Conservation (phyloP, 495 filamentous ascomycete species). For the Hypoxylon lienhwacheense region DNA sequence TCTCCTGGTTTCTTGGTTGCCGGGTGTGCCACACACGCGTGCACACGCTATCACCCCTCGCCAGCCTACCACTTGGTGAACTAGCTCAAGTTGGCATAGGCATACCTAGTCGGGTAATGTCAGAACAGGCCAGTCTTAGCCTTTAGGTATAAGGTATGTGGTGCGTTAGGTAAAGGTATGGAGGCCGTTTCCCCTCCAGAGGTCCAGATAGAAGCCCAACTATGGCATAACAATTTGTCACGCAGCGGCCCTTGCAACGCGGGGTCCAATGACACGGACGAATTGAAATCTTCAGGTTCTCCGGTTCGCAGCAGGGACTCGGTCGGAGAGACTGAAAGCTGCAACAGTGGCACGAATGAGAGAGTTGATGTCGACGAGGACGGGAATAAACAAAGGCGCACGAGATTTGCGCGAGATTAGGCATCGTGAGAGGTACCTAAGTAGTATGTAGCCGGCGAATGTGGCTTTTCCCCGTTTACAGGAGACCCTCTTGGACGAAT, state of each 20-base stretch:
- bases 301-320: conserved; percentile 14
- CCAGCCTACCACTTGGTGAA: conserved; percentile 16
- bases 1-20: not conserved
- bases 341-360: conserved; percentile 23
- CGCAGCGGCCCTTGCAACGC: conserved; percentile 27
- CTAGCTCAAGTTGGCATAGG: conserved; percentile 19
- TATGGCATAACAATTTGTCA: conserved; percentile 31
- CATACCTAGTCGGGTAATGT: conserved; percentile 12
- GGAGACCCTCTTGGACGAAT: conserved; percentile 17
- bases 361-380: conserved; percentile 24
- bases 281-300: conserved; percentile 24
- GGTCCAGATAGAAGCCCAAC: conserved; percentile 30
- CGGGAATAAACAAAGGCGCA: conserved; percentile 18
- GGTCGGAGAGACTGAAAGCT: conserved; percentile 5
- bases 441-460: conserved; percentile 18
- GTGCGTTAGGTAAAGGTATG: conserved; percentile 1
- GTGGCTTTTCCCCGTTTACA: conserved; percentile 16
- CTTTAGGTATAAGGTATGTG: too few relatives aligned
- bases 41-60: conserved; percentile 1
- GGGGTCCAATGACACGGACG: conserved; percentile 29
- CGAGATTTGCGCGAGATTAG: conserved; percentile 33
- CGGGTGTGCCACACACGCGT: conserved; percentile 5
- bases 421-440: conserved; percentile 14
- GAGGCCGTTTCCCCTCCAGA: not conserved
- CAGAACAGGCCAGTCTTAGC: too few relatives aligned